Evolutionary conservation across 371 early-diverging fungal genomes (phyloP).

Genomic region (Mortierella polycephala): DNA sequence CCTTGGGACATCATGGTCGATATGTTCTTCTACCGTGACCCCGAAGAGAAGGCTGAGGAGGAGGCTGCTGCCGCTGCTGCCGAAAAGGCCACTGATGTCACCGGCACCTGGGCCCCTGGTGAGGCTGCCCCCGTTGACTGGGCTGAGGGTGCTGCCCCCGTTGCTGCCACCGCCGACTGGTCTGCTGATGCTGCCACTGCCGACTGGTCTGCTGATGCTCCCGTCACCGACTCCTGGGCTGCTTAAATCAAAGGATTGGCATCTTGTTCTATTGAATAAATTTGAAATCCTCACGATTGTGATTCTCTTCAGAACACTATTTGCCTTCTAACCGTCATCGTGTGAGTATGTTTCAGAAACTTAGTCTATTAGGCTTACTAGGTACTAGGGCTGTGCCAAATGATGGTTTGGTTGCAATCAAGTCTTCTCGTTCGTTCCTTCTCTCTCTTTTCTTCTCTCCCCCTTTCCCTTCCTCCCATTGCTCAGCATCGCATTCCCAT

Average conservation of each 20-base stretch:
- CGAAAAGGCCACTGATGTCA: slow-evolving; percentile 36
- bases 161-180: slow-evolving; percentile 61
- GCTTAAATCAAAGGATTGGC: slow-evolving; percentile 42
- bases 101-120: slow-evolving; percentile 54
- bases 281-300: slow-evolving; percentile 1
- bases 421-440: no score
- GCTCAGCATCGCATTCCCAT: neutral
- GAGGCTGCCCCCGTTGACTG: slow-evolving; percentile 49
- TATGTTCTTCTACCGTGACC: slow-evolving; percentile 99
- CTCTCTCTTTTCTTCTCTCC: neutral
- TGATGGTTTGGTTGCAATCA: neutral
- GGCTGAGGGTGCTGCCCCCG: slow-evolving; percentile 43
- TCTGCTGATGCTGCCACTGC: slow-evolving; percentile 61
- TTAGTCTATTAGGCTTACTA: no score
- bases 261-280: neutral
- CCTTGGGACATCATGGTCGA: slow-evolving; percentile 97
- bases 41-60: slow-evolving; percentile 96
- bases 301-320: neutral
- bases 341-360: no score
- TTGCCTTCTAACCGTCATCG: neutral
- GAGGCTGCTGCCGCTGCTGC: slow-evolving; percentile 57
- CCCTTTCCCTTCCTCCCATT: neutral
- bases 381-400: no score
- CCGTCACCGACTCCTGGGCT: slow-evolving; percentile 59
- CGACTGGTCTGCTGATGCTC: slow-evolving; percentile 66